phyloP scores from a whole-genome alignment of 2,329 filamentous ascomycete species.

The Cytospora piceae region DNA sequence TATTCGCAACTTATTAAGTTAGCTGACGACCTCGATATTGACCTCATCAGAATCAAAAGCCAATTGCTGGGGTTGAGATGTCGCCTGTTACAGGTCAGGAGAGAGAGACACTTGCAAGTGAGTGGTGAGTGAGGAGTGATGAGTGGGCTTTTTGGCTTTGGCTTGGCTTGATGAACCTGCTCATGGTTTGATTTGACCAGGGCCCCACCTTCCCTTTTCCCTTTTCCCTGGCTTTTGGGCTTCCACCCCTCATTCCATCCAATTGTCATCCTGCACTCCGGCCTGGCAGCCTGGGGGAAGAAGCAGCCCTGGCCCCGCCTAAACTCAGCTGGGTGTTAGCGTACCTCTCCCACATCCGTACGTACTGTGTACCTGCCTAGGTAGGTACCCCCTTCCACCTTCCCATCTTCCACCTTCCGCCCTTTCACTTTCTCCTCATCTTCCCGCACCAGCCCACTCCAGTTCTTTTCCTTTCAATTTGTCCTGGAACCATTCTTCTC shows the following conservation, averaged over 20 bases:
- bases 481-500: not conserved
- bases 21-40: not conserved
- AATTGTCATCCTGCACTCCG: conserved; percentile 1
- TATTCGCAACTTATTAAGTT: not conserved
- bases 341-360: not conserved
- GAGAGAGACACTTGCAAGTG: not conserved
- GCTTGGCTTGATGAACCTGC: not conserved
- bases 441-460: conserved; percentile 24
- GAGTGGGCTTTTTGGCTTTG: too few species aligned
- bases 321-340: not conserved
- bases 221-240: not conserved
- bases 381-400: conserved; percentile 22
- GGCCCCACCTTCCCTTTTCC: conserved; percentile 18
- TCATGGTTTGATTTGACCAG: not conserved
- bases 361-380: conserved; percentile 6
- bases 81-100: not conserved
- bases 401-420: conserved; percentile 14
- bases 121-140: too few species aligned
- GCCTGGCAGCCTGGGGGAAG: conserved; percentile 3
- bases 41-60: not conserved
- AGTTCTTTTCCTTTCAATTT: conserved; percentile 11
- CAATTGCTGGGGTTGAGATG: too few species aligned
- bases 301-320: not conserved
- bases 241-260: not conserved
- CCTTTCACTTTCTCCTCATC: conserved; percentile 28